Base-by-base conservation (phyloP, 2,329 filamentous ascomycete genomes). In the Aureobasidium pullulans region DNA sequence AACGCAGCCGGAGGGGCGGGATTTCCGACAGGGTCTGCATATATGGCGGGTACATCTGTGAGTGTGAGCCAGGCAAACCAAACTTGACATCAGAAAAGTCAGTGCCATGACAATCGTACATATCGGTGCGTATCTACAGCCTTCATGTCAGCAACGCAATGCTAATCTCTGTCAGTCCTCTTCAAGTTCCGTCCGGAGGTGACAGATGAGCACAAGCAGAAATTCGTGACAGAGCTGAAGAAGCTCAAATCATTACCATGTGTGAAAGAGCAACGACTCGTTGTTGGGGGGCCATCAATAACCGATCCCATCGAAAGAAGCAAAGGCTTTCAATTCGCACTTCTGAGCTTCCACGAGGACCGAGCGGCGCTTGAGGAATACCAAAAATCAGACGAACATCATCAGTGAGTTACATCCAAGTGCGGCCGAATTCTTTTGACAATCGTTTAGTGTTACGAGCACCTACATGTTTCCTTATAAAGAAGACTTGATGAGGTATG, bases 251-350 rank as follows among this genome's bases (percentile, higher is more conserved):
- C 66, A 2, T 69, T 83, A 3, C 62, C 78, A 0, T 80, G 75
- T 42, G 79, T 83, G 23, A 74, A 79, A 50, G 66, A 76, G 11
- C 71, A 75, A n/a, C 73, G 75, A 1, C 73, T 83, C 0, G 66
- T 79, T 0, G 80, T 82, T 4, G 81, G 81, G 0, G 78, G 80
- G 0, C 79, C 79, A 0, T 81, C 79, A 0, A 72, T 83, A 5
- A 83, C 80, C 0, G 72, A 77, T 23, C 80, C 80, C 0, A 75
- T 78, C 8, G 77, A 78, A 36, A 71, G 76, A 16, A 82, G 79
- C 66, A 80, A 83, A 61, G 80, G 80, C 0, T 82, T 76, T 49
- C 72, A 83, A 10, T 77, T 76, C 60, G 76, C 78, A 0, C 68
- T 83, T 0, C 57, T 83, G 39, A 82, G 80, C 70, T 81, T 77